These are phyloP conservation scores for Boletus rufocinnamomeus DNA, from an alignment of 768 basidiomycete species.

Conservation along the genomic window DNA sequence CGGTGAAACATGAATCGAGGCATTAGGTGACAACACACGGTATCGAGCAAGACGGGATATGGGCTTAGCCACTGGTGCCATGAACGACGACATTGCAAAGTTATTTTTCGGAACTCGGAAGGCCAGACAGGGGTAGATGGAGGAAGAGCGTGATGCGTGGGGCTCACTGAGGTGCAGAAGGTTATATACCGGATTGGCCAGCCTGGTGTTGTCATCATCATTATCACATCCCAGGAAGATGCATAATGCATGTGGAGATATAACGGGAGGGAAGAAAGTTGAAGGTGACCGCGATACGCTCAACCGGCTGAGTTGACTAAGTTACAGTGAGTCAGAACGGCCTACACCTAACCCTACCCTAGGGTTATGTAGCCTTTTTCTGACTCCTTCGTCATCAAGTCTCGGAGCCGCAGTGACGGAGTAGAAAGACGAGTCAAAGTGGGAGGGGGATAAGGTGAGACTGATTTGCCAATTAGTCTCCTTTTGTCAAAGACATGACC, in stretches of 20 bases:
- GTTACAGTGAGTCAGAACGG: no score
- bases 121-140: not conserved
- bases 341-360: no score
- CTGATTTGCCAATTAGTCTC: not conserved
- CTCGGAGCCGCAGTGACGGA: no score
- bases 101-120: not conserved
- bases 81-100: conserved; percentile 5
- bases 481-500: not conserved
- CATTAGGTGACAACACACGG: conserved; percentile 37
- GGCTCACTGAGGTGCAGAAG: not conserved
- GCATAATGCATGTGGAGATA: no score
- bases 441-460: not conserved
- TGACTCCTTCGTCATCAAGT: no score
- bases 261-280: no score
- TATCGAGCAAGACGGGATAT: conserved; percentile 35
- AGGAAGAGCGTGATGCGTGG: not conserved
- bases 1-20: conserved; percentile 6
- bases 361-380: no score
- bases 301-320: no score
- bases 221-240: not conserved
- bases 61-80: conserved; percentile 28
- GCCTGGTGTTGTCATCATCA: not conserved
- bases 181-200: not conserved
- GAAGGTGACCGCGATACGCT: no score
- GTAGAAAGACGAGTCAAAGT: no score